Conservation (phyloP, 805 yeast species). For the Scheffersomyces stipitis region DNA sequence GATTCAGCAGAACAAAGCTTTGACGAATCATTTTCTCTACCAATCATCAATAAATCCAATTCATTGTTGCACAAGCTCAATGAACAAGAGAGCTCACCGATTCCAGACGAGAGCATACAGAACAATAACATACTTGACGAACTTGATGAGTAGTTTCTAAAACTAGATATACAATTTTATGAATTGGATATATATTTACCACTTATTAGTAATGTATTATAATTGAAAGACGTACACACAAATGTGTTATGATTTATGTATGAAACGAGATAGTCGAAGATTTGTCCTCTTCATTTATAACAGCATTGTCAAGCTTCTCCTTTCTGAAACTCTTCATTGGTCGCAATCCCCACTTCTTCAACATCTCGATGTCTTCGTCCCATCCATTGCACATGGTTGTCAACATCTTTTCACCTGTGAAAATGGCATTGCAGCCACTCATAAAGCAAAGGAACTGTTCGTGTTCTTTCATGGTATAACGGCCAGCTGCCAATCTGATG, state of each 20-base stretch:
- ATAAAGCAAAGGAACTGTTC: slow-evolving; percentile 75
- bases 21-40: slow-evolving; percentile 57
- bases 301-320: slow-evolving; percentile 1
- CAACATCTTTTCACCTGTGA: slow-evolving; percentile 78
- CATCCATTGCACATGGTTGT: slow-evolving; percentile 83
- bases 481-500: slow-evolving; percentile 76
- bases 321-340: slow-evolving; percentile 50
- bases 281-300: too few species aligned
- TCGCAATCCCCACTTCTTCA: slow-evolving; percentile 65
- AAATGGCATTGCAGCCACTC: slow-evolving; percentile 79
- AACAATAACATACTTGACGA: slow-evolving; percentile 7
- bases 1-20: slow-evolving; percentile 1
- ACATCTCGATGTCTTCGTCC: slow-evolving; percentile 75
- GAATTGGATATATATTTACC: too few species aligned
- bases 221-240: too few species aligned
- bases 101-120: slow-evolving; percentile 2
- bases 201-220: too few species aligned
- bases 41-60: slow-evolving; percentile 28
- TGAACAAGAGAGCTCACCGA: slow-evolving; percentile 4
- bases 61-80: slow-evolving; percentile 6
- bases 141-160: slow-evolving; percentile 3
- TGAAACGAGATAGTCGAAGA: too few species aligned
- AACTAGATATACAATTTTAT: too few species aligned
- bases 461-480: slow-evolving; percentile 75
- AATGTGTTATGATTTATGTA: too few species aligned